Base-by-base conservation (phyloP, 2,329 filamentous ascomycete genomes). In the Ophiostoma himal-ulmi region DNA sequence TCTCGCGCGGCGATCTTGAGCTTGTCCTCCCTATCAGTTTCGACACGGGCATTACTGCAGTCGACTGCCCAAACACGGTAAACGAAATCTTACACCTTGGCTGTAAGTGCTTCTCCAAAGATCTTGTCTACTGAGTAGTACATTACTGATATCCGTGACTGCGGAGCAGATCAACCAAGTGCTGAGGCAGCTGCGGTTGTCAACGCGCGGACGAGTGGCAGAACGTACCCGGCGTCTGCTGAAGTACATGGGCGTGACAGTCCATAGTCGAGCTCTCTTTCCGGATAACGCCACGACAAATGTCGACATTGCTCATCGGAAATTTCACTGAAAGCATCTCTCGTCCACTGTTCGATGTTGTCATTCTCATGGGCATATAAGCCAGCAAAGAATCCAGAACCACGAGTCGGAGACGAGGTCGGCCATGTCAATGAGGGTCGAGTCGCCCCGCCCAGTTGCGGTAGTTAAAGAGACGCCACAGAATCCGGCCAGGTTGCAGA, bases 351-450 rank as follows among this genome's bases (percentile, higher is more conserved):
- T 30, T 30, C 30, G 3, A 30, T 30, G 30, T 30, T 30, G 2
- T 30, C 30, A 30, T 30, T 30, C 30, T 30, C 30, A 30, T 30
- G 30, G 30, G 30, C 30, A 30, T 30, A 30, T 3, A 30, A 30
- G 30, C 30, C 30, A 30, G 30, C 30, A 30, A 30, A 30, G 3
- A 30, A 44, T 44, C 39, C 39, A 11, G 39, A 17, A 17, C 39
- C 39, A 44, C 48, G 54, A n/a, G 22, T 54, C 4, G 68, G 68
- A 20, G 54, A 65, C 36, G 57, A 44, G 37, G 57, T 69, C 36
- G 26, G 36, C 26, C 68, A 69, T 69, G 37, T 69, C 68, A 41
- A 65, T 69, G 54, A 69, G 68, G n/a, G 54, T 69, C 22, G 68
- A 36, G 14, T 69, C 68, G 10, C 68, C 68, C 37, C 68, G 68